A percentile compares a stretch with the other conserved stretches of the same genome.
These are phyloP conservation scores for Linum usitatissimum DNA, from an alignment of 345 rosid genomes.

Conservation along the genomic window DNA sequence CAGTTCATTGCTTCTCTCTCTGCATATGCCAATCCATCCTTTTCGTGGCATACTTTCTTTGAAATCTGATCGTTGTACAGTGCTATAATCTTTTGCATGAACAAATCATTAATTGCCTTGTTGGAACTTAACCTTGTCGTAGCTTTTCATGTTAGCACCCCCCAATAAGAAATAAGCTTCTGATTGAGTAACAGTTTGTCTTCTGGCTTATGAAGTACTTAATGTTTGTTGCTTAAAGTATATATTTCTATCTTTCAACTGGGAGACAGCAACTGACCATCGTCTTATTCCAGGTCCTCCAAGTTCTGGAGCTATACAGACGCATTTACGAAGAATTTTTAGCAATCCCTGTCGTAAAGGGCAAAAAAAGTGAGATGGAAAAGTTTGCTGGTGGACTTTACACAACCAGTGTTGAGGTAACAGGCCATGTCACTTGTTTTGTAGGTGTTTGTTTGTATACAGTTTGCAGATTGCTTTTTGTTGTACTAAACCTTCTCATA, in stretches of 20 bases:
- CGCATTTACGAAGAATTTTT: conserved; percentile 84
- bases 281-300: conserved; percentile 39
- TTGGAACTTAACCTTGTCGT: background rate
- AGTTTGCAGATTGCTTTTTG: background rate
- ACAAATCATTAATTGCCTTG: background rate
- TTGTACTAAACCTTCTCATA: background rate
- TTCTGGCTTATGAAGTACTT: background rate
- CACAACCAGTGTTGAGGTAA: conserved; percentile 92
- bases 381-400: conserved; percentile 98
- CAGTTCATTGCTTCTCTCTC: background rate
- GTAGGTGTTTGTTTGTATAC: too few relatives aligned
- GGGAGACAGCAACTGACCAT: background rate
- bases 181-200: background rate
- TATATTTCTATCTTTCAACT: background rate
- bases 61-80: background rate
- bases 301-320: conserved; percentile 77
- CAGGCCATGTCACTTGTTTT: background rate
- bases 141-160: background rate
- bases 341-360: conserved; percentile 85
- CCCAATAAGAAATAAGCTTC: background rate
- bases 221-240: background rate
- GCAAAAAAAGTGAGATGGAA: conserved; percentile 91
- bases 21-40: background rate
- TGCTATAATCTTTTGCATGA: background rate
- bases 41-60: background rate